Base-by-base conservation (phyloP, 345 rosid genomes). In the Pugionium cornutum region DNA sequence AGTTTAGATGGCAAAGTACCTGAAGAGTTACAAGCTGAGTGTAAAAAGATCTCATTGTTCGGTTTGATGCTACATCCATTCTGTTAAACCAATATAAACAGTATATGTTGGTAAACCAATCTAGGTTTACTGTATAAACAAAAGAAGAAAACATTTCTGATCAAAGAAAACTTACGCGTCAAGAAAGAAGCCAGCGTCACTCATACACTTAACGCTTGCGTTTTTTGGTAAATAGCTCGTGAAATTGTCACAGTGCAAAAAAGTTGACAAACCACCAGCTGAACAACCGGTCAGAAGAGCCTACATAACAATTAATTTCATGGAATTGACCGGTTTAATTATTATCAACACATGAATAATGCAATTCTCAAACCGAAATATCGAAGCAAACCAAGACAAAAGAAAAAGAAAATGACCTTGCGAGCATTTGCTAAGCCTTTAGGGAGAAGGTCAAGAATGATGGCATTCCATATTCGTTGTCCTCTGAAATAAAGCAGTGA, bases 281-380 rank as follows among this genome's bases (percentile, higher is more conserved):
- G 99, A 94, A 83, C 99, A 94, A 66, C 99, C 99, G 50, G 97
- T 88, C 46, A 94, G 87, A 85, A 94, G 79, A 67, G 96, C 99
- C 99, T 94, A 49, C 2, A 10, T 63, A 57, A 50, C 50, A 45
- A 8, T 62, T 26, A 1, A 8, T 9, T 25, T 39, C 10, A 5
- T 68, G 4, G 1, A 3, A 49, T 48, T 57, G 5, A 7, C 33
- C 34, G 60, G 66, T 56, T 64, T 26, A 63, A 59, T 18, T 18
- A 18, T 18, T 71, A 54, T 34, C 26, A 10, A 46, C 28, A 64
- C 6, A 40, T 48, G 27, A 5, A 5, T 35, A 4, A 4, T 62
- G 68, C 35, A 37, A 63, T 53, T 72, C 18, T 18, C 18, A 11
- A 58, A 72, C 53, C 45, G 2, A 48, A 55, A 30, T 25, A 27